phyloP scores from a whole-genome alignment of 2,329 filamentous ascomycete species.

The Diaporthe sp. region DNA sequence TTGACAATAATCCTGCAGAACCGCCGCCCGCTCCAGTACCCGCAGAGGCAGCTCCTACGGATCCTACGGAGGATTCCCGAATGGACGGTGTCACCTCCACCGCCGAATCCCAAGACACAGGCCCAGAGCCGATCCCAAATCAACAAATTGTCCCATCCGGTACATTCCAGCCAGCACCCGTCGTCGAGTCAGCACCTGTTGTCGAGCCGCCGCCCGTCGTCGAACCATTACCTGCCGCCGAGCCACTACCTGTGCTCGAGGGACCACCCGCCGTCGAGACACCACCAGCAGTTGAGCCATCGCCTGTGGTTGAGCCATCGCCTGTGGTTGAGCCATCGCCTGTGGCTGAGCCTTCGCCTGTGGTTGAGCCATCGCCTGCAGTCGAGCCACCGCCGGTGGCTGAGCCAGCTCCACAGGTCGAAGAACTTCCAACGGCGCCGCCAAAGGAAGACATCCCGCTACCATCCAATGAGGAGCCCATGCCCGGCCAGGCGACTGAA shows the following conservation, averaged over 20 bases:
- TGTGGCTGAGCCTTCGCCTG: constrained; percentile 8
- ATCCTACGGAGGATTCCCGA: constrained; percentile 13
- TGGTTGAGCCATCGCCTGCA: not conserved
- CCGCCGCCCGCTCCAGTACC: constrained; percentile 19
- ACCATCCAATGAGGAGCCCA: constrained; percentile 37
- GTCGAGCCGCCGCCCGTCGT: constrained; percentile 9
- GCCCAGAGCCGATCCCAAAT: constrained; percentile 16
- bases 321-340: not conserved
- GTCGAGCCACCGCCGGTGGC: not conserved
- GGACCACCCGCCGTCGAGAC: too few relatives aligned
- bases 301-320: not conserved
- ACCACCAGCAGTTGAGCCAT: not conserved
- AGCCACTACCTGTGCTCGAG: not conserved
- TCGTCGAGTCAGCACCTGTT: constrained; percentile 3
- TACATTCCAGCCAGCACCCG: not conserved
- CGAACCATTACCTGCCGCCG: not conserved
- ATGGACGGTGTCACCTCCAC: constrained; percentile 23
- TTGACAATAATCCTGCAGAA: constrained; percentile 27
- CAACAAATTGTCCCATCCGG: not conserved
- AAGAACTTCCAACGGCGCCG: constrained; percentile 5
- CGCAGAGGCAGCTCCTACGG: constrained; percentile 11
- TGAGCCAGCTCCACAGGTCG: constrained; percentile 6
- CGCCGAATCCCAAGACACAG: constrained; percentile 1
- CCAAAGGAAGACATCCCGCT: constrained; percentile 30
- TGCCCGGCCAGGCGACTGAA: constrained; percentile 33